These are phyloP conservation scores for Aspergillus sp. DNA, from an alignment of 2,329 filamentous ascomycete genomes.

Conservation along the genomic window DNA sequence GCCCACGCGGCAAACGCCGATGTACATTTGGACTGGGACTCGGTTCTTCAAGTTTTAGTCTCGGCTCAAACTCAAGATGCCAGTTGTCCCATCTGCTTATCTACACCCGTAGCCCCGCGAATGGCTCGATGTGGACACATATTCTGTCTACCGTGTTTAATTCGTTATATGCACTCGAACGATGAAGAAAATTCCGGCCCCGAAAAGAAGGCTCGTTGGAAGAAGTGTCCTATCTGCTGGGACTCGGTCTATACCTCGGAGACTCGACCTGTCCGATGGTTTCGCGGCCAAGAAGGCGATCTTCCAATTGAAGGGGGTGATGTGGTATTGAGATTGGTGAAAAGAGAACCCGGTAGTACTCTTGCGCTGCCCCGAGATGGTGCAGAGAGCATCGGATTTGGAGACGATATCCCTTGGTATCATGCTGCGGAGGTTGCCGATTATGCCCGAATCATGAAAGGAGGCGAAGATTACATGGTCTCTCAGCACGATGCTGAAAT, in stretches of 20 bases:
- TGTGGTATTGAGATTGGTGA: slow-evolving; percentile 81
- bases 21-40: slow-evolving; percentile 82
- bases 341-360: slow-evolving; percentile 73
- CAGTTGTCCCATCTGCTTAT: slow-evolving; percentile 92
- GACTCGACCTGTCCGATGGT: slow-evolving; percentile 83
- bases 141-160: slow-evolving; percentile 87
- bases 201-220: slow-evolving; percentile 73
- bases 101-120: slow-evolving; percentile 82
- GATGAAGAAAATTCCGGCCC: slow-evolving; percentile 62
- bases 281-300: slow-evolving; percentile 78
- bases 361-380: slow-evolving; percentile 83
- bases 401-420: slow-evolving; percentile 87
- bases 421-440: slow-evolving; percentile 91
- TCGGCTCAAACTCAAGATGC: slow-evolving; percentile 83
- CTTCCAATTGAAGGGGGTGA: slow-evolving; percentile 80
- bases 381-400: slow-evolving; percentile 62
- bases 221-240: slow-evolving; percentile 95
- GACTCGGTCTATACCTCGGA: slow-evolving; percentile 92
- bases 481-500: slow-evolving; percentile 78
- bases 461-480: slow-evolving; percentile 80
- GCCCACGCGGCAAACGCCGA: slow-evolving; percentile 82
- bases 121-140: slow-evolving; percentile 98
- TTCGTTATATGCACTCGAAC: slow-evolving; percentile 89
- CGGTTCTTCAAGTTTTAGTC: slow-evolving; percentile 85
- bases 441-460: slow-evolving; percentile 93